phyloP scores from a whole-genome alignment of 352 stramenopile genomes.

The Hyphochytrium catenoides region DNA sequence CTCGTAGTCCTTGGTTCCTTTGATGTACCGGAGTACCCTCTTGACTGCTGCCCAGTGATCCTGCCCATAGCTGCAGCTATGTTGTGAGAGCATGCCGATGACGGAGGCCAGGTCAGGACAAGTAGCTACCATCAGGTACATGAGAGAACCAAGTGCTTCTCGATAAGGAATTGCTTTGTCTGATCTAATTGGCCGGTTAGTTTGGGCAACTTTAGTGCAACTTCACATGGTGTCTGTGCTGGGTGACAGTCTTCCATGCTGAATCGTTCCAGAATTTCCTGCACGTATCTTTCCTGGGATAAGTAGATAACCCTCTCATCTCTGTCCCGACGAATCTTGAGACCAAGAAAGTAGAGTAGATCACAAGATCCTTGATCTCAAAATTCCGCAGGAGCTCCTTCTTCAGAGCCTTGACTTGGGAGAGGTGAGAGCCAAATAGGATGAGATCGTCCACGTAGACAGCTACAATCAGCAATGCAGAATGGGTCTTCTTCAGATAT shows the following conservation, averaged over 20 bases:
- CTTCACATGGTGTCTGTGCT: slow-evolving; percentile 1
- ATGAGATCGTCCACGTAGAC: slow-evolving; percentile 12
- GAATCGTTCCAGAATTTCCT: slow-evolving; percentile 6
- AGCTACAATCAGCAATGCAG: slow-evolving; percentile 3
- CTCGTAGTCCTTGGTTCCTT: slow-evolving; percentile 1
- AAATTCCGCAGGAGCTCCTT: too few species aligned
- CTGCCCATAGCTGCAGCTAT: slow-evolving; percentile 2
- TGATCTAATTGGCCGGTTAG: neutral
- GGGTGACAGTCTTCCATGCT: neutral
- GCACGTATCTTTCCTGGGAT: slow-evolving; percentile 8
- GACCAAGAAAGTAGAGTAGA: slow-evolving; percentile 5
- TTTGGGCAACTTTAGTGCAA: neutral
- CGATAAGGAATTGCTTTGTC: slow-evolving; percentile 2
- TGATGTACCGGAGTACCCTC: slow-evolving; percentile 5
- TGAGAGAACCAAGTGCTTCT: slow-evolving; percentile 8
- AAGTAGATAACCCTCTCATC: slow-evolving; percentile 2
- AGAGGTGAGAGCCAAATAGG: slow-evolving; percentile 1
- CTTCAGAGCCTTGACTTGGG: slow-evolving; percentile 4
- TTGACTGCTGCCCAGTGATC: slow-evolving; percentile 3
- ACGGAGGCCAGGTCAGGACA: slow-evolving; percentile 5
- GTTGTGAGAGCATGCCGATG: slow-evolving; percentile 4
- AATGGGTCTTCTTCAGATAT: neutral
- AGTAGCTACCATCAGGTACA: slow-evolving; percentile 10
- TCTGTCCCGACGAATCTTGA: slow-evolving; percentile 3
- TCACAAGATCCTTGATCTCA: slow-evolving; percentile 3